Conservation (phyloP, 805 yeast species). For the Sugiyamaella boreocaroliniensis region DNA sequence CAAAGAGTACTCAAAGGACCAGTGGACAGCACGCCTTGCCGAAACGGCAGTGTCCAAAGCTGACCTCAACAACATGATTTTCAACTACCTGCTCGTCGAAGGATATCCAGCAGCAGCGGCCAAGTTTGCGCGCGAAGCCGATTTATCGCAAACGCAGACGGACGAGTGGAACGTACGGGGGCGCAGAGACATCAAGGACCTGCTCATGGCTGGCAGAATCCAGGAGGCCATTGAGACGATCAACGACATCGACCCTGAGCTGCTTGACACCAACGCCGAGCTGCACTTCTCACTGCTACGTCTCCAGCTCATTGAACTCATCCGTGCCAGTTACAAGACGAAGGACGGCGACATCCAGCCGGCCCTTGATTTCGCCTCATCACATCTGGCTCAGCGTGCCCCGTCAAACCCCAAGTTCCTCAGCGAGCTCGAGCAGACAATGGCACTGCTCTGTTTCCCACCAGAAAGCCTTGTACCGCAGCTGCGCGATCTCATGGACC, state of each 20-base stretch:
- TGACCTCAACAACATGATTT: conserved; percentile 45
- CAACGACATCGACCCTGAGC: conserved; percentile 53
- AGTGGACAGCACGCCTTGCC: conserved; percentile 26
- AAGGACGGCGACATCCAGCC: conserved; percentile 21
- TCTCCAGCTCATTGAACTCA: conserved; percentile 73
- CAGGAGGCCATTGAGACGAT: conserved; percentile 50
- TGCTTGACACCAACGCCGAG: conserved; percentile 55
- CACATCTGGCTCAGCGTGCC: conserved; percentile 48
- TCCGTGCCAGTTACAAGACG: conserved; percentile 44
- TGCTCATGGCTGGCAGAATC: conserved; percentile 55
- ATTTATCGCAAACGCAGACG: conserved; percentile 9
- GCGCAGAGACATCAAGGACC: conserved; percentile 46
- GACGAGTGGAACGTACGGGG: conserved; percentile 33
- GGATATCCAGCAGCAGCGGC: conserved; percentile 67
- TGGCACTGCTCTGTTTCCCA: conserved; percentile 65
- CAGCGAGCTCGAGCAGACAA: conserved; percentile 70
- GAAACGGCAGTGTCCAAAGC: conserved; percentile 21
- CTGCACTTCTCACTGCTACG: conserved; percentile 69
- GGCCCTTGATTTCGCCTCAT: conserved; percentile 32
- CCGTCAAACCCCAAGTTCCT: conserved; percentile 49
- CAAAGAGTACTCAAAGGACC: conserved; percentile 19
- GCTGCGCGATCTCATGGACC: conserved; percentile 49
- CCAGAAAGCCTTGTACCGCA: conserved; percentile 33
- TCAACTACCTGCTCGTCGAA: conserved; percentile 70
- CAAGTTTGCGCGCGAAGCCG: conserved; percentile 52